These are phyloP conservation scores for Alternaria viburni DNA, from an alignment of 2,329 filamentous ascomycete genomes.

Conservation along the genomic window DNA sequence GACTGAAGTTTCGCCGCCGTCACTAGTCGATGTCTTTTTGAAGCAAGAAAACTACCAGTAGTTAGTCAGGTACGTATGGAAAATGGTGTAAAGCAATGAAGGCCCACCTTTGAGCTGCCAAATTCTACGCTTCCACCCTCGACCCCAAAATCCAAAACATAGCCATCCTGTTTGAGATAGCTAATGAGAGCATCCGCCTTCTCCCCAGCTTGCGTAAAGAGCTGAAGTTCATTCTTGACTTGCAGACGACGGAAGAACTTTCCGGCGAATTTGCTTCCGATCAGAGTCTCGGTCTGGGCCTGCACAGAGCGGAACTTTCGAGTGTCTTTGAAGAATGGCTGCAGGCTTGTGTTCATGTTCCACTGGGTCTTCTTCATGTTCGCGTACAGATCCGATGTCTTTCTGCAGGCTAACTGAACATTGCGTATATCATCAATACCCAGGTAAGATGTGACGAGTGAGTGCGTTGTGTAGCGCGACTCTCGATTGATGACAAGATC, in stretches of 20 bases:
- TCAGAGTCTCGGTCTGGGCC: not conserved
- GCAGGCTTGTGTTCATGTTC: not conserved
- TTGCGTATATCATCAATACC: not conserved
- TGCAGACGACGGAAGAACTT: not conserved
- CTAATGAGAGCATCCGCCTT: not conserved
- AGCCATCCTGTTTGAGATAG: not conserved
- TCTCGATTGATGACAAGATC: not conserved
- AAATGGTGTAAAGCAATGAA: too few relatives aligned
- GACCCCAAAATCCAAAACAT: too few relatives aligned
- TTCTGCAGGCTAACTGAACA: not conserved
- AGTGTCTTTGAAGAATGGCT: not conserved
- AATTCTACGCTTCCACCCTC: too few relatives aligned
- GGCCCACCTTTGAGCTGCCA: too few relatives aligned
- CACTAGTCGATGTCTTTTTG: too few relatives aligned
- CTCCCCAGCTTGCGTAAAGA: not conserved
- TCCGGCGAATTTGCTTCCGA: not conserved
- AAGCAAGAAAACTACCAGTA: too few relatives aligned
- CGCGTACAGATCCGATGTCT: not conserved
- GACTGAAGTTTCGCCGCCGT: too few relatives aligned
- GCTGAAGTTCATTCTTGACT: not conserved
- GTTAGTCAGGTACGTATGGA: too few relatives aligned
- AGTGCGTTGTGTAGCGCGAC: not conserved
- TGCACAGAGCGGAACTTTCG: not conserved
- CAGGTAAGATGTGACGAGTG: not conserved
- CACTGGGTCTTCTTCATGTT: not conserved